Conservation (phyloP, 1,284 basidiomycete species). For the Cryptococcus sp. region DNA sequence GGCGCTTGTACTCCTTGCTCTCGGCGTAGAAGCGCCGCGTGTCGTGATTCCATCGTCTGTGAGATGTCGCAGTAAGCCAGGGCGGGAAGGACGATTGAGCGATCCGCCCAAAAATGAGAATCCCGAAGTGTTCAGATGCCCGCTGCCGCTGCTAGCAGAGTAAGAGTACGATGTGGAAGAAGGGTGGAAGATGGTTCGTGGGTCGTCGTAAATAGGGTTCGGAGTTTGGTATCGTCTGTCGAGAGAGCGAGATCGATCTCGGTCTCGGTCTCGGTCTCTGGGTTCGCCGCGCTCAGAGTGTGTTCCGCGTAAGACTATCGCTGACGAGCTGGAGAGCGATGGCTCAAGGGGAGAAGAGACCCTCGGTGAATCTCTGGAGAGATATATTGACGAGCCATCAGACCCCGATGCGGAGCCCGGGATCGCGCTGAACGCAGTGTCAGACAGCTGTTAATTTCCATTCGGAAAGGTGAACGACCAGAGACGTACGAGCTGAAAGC, state of each 20-base stretch:
- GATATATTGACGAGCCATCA: slow-evolving; percentile 10
- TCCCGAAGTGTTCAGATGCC: not conserved
- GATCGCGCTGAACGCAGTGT: slow-evolving; percentile 11
- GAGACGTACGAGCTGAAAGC: slow-evolving; percentile 25
- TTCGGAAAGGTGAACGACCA: not conserved
- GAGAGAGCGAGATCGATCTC: not conserved
- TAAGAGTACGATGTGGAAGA: slow-evolving; percentile 7
- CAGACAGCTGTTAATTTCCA: not conserved
- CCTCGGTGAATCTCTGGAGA: slow-evolving; percentile 13
- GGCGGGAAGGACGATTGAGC: slow-evolving; percentile 14
- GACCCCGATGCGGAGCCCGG: slow-evolving; percentile 15
- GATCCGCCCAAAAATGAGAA: slow-evolving; percentile 2
- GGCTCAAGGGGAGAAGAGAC: slow-evolving; percentile 20
- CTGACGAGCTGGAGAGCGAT: slow-evolving; percentile 6
- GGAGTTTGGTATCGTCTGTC: slow-evolving; percentile 3
- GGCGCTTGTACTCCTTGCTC: slow-evolving; percentile 8
- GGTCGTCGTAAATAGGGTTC: slow-evolving; percentile 42
- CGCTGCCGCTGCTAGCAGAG: not conserved
- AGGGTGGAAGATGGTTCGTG: slow-evolving; percentile 29
- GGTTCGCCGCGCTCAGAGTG: not conserved
- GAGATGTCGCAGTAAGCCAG: slow-evolving; percentile 19
- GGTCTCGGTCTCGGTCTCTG: no score
- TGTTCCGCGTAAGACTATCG: not conserved
- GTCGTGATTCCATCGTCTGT: slow-evolving; percentile 26
- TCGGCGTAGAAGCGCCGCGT: slow-evolving; percentile 11